Evolutionary conservation across 192 early-diverging fungal species (phyloP).

Genomic region (Rhizophagus sp.): DNA sequence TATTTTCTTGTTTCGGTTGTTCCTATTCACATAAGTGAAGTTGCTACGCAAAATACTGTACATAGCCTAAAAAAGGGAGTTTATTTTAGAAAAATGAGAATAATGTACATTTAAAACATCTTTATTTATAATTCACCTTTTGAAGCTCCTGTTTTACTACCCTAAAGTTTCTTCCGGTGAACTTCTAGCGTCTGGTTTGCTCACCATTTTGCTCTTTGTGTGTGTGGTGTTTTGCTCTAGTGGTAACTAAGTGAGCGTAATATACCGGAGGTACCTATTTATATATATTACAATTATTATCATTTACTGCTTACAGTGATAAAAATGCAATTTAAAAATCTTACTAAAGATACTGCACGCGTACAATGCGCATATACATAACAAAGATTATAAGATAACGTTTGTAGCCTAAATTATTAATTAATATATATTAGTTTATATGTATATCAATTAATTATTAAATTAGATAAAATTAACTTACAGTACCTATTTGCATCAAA

Average conservation of each 20-base stretch:
- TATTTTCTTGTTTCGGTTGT: too few relatives aligned
- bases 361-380: slow-evolving; percentile 90
- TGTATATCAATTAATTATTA: too few relatives aligned
- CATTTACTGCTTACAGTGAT: background rate
- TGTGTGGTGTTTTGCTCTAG: slow-evolving; percentile 83
- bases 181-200: too few relatives aligned
- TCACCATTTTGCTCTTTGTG: too few relatives aligned
- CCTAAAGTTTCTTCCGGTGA: too few relatives aligned
- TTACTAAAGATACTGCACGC: slow-evolving; percentile 74
- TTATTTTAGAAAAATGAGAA: too few relatives aligned
- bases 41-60: too few relatives aligned
- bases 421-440: background rate
- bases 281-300: background rate
- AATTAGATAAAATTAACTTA: background rate
- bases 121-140: too few relatives aligned
- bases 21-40: too few relatives aligned
- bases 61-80: too few relatives aligned
- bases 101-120: too few relatives aligned
- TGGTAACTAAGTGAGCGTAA: slow-evolving; percentile 89
- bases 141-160: too few relatives aligned
- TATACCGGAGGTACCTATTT: slow-evolving; percentile 77
- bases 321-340: background rate
- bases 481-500: slow-evolving; percentile 67
- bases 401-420: slow-evolving; percentile 58
- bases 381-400: slow-evolving; percentile 89